Evolutionary conservation across 768 basidiomycete genomes (phyloP).

Genomic region (Russula brevipes): DNA sequence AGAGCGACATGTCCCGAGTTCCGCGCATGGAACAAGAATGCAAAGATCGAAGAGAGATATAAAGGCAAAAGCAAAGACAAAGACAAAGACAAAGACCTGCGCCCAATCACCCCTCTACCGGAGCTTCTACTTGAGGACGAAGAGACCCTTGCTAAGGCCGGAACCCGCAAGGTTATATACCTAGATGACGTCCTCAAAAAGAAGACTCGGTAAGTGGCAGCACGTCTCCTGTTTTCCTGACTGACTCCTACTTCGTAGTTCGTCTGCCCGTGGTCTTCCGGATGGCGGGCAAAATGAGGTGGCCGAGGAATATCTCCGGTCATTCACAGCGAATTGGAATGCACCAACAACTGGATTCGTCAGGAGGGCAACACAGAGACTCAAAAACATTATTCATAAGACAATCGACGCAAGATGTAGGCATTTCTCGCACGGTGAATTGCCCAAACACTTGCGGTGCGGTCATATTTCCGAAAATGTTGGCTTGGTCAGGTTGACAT

Average conservation of each 20-base stretch:
- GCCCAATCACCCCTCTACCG: neutral
- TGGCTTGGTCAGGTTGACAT: neutral
- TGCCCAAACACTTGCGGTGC: slow-evolving; percentile 4
- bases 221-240: neutral
- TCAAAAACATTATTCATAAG: neutral
- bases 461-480: neutral
- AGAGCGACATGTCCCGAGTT: slow-evolving; percentile 20
- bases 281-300: slow-evolving; percentile 10
- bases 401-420: neutral
- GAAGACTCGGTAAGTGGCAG: slow-evolving; percentile 8
- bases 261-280: slow-evolving; percentile 17
- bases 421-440: neutral
- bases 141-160: neutral
- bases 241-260: neutral
- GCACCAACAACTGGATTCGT: slow-evolving; percentile 6
- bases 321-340: slow-evolving; percentile 8
- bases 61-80: no score
- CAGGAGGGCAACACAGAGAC: neutral
- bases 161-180: neutral
- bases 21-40: slow-evolving; percentile 6
- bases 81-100: no score
- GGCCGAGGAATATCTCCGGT: slow-evolving; percentile 14
- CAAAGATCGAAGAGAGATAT: neutral
- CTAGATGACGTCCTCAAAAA: slow-evolving; percentile 12
- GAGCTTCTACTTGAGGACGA: slow-evolving; percentile 8